phyloP scores from a whole-genome alignment of 2,329 filamentous ascomycete genomes.

The Penicillium sp. region DNA sequence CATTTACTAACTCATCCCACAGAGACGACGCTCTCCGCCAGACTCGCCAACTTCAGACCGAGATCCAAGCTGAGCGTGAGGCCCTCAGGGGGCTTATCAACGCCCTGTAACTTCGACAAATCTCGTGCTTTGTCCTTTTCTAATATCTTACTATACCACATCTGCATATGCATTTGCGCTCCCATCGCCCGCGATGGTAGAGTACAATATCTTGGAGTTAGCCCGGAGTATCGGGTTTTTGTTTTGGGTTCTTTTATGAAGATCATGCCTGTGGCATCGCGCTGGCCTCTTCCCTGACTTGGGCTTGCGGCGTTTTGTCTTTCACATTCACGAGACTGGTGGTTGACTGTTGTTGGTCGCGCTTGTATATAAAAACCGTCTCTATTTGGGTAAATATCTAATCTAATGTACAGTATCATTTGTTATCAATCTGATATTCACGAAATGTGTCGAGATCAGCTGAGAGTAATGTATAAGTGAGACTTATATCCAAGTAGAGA shows the following conservation, averaged over 20 bases:
- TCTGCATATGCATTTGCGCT: conserved; percentile 25
- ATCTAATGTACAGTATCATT: conserved; percentile 18
- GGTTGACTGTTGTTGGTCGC: conserved; percentile 6
- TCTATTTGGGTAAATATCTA: conserved; percentile 18
- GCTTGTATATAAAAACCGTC: conserved; percentile 21
- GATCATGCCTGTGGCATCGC: conserved; percentile 14
- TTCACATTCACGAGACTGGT: conserved; percentile 8
- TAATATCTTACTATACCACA: conserved; percentile 21
- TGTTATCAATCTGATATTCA: neutral
- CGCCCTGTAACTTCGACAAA: conserved; percentile 12
- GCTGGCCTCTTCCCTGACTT: conserved; percentile 9
- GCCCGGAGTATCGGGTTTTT: conserved; percentile 6
- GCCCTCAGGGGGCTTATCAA: conserved; percentile 55
- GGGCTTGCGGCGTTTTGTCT: conserved; percentile 2
- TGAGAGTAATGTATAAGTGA: neutral
- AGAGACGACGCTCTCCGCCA: conserved; percentile 71
- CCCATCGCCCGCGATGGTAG: conserved; percentile 11
- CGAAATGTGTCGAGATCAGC: neutral
- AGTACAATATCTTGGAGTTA: conserved; percentile 19
- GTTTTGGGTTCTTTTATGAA: conserved; percentile 10
- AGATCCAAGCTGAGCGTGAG: conserved; percentile 64
- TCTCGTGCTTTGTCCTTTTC: conserved; percentile 2
- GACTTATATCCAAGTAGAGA: neutral
- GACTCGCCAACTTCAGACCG: conserved; percentile 67
- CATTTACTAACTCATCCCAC: conserved; percentile 23